phyloP scores from a whole-genome alignment of 2,329 filamentous ascomycete species.

The Chrysoporthe cubensis region DNA sequence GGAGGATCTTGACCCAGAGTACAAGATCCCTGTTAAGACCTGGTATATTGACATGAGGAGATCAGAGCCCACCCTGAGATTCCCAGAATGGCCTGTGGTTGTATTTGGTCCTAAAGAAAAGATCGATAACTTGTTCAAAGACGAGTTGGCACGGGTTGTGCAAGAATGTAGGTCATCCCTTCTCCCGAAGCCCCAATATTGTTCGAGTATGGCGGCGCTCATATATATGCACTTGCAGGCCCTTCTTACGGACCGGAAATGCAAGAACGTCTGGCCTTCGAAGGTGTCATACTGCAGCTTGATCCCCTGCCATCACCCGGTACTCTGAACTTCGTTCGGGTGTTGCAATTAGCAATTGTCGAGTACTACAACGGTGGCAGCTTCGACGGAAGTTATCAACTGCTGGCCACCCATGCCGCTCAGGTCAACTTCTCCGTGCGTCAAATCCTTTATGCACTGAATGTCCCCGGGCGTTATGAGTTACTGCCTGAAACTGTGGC shows the following conservation, averaged over 20 bases:
- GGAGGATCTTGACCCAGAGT: slow-evolving; percentile 2
- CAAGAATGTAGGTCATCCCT: neutral
- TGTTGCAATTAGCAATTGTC: neutral
- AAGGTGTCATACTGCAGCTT: neutral
- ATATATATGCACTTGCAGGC: neutral
- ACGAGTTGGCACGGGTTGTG: neutral
- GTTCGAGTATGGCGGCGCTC: neutral
- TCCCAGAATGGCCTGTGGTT: slow-evolving; percentile 13
- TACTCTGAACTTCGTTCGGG: neutral
- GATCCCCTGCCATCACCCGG: neutral
- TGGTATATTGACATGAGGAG: neutral
- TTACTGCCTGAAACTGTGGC: neutral
- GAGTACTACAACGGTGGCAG: neutral
- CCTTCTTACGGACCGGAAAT: neutral
- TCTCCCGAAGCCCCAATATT: neutral
- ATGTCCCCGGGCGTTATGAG: neutral
- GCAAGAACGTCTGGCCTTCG: neutral
- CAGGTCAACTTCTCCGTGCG: slow-evolving; percentile 1
- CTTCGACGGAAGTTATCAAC: neutral
- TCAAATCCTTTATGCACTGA: slow-evolving; percentile 1
- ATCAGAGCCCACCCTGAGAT: neutral
- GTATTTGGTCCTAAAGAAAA: neutral
- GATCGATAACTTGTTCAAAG: neutral
- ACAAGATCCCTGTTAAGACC: neutral
- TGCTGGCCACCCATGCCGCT: neutral